phyloP scores from a whole-genome alignment of 306 rosid species.

The Cucurbita pepo region DNA sequence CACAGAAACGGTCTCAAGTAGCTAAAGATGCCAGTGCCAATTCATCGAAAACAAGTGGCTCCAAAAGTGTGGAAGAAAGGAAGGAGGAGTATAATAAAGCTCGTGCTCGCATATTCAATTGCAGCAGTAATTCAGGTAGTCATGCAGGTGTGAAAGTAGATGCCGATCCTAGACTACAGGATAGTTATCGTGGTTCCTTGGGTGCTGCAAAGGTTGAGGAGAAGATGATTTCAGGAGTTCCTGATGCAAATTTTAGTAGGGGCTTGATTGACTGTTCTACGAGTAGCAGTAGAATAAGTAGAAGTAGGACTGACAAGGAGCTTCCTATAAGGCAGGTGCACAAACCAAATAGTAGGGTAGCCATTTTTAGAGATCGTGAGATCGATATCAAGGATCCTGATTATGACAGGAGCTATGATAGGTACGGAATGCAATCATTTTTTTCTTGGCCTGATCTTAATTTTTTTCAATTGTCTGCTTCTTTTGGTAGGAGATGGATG shows the following conservation, averaged over 20 bases:
- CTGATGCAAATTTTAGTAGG: constrained; percentile 49
- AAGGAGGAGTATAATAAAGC: constrained; percentile 95
- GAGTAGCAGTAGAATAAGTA: constrained; percentile 51
- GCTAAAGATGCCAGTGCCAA: constrained; percentile 26
- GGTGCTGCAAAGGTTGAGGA: constrained; percentile 51
- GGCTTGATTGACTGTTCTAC: constrained; percentile 41
- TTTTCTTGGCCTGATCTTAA: neutral
- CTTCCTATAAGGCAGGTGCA: constrained; percentile 46
- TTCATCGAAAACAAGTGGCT: constrained; percentile 27
- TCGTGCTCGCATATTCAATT: constrained; percentile 89
- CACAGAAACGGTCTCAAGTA: constrained; percentile 44
- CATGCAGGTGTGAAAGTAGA: constrained; percentile 44
- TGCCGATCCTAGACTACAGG: constrained; percentile 44
- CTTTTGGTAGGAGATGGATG: neutral
- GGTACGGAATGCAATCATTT: constrained; percentile 23
- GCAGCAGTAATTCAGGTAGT: constrained; percentile 23
- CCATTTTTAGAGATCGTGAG: constrained; percentile 89
- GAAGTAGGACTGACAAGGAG: constrained; percentile 78
- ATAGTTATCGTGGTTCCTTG: constrained; percentile 33
- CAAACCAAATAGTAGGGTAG: constrained; percentile 70
- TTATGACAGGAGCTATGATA: constrained; percentile 78
- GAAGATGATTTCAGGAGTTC: constrained; percentile 18
- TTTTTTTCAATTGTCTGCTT: neutral
- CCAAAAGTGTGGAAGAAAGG: constrained; percentile 96
- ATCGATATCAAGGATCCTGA: constrained; percentile 92